Evolutionary conservation across 345 rosid species (phyloP).

Genomic region (Salix dunnii): DNA sequence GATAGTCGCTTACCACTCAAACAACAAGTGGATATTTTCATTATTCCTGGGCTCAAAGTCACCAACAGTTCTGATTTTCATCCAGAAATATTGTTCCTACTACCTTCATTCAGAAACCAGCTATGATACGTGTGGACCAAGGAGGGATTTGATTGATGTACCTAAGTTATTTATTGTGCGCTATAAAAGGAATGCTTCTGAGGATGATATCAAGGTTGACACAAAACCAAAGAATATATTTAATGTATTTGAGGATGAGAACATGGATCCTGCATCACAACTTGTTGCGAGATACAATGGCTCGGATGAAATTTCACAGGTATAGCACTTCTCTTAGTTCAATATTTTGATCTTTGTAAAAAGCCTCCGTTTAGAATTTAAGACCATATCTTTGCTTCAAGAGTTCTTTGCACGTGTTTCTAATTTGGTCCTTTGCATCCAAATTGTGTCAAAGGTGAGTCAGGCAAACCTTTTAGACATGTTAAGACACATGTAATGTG

Average conservation of each 20-base stretch:
- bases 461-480: too few relatives aligned
- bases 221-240: conserved; percentile 53
- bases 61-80: conserved; percentile 16
- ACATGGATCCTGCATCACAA: conserved; percentile 79
- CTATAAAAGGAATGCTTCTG: conserved; percentile 68
- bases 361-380: too few relatives aligned
- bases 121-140: conserved; percentile 88
- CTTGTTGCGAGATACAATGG: conserved; percentile 86
- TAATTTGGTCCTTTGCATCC: too few relatives aligned
- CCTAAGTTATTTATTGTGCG: conserved; percentile 76
- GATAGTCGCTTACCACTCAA: too few relatives aligned
- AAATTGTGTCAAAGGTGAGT: too few relatives aligned
- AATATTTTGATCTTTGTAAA: too few relatives aligned
- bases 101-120: conserved; percentile 75
- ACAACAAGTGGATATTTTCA: not conserved
- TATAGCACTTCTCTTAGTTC: conserved; percentile 15
- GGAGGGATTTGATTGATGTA: conserved; percentile 64
- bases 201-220: conserved; percentile 36
- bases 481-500: too few relatives aligned
- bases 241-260: conserved; percentile 46
- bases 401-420: too few relatives aligned
- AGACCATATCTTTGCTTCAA: too few relatives aligned
- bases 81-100: conserved; percentile 83
- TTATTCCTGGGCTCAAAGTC: not conserved
- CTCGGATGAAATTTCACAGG: conserved; percentile 65